A percentile compares a stretch with the other conserved stretches of the same genome.
Conservation (phyloP, 805 yeast genomes). For the Wickerhamiella occidentalis region DNA sequence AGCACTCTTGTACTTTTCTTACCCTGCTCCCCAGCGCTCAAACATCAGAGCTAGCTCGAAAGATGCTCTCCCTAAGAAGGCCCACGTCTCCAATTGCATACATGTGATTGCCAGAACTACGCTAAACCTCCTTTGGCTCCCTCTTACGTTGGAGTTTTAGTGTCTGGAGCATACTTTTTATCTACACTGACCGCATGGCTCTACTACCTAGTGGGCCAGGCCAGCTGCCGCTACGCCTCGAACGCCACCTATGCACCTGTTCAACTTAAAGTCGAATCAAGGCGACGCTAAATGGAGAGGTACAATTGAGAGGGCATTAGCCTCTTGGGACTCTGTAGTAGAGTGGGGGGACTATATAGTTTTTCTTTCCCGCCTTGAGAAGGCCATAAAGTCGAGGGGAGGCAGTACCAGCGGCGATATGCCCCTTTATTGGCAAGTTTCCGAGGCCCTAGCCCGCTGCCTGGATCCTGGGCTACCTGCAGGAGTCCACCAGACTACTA, state of each 20-base stretch:
- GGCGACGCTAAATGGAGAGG: constrained; percentile 23
- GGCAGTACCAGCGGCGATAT: constrained; percentile 33
- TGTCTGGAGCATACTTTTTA: too few species aligned
- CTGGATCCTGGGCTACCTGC: constrained; percentile 74
- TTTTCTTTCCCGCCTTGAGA: constrained; percentile 64
- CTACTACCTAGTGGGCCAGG: too few species aligned
- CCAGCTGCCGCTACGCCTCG: neutral
- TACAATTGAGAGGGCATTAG: constrained; percentile 59
- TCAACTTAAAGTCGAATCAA: neutral
- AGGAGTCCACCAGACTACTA: constrained; percentile 86
- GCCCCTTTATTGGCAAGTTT: constrained; percentile 55
- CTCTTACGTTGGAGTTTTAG: too few species aligned
- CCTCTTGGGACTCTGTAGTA: constrained; percentile 63
- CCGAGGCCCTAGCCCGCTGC: constrained; percentile 65
- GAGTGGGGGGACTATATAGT: constrained; percentile 99
- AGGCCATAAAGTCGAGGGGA: constrained; percentile 42
- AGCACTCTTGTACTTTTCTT: too few species aligned
- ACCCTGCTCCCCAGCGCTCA: too few species aligned
- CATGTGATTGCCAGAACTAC: too few species aligned
- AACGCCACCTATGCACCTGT: neutral
- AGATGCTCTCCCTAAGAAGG: too few species aligned
- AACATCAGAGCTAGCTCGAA: too few species aligned
- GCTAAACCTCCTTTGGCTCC: too few species aligned
- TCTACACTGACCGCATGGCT: neutral
- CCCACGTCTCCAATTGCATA: too few species aligned